Base-by-base conservation (phyloP, 306 rosid genomes). In the Delonix regia region DNA sequence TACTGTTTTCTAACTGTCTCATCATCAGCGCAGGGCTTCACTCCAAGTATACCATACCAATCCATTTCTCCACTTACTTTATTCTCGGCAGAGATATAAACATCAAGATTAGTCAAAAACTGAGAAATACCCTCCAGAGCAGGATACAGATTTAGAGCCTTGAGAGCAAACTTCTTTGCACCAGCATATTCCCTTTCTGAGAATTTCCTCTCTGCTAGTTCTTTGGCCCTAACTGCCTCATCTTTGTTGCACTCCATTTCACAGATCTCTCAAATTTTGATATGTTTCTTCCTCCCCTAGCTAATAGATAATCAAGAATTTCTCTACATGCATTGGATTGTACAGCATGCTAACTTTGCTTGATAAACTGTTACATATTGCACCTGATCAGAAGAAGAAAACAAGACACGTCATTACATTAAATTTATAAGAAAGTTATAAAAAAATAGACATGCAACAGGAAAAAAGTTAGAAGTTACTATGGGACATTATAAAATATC, bases 191-290 rank as follows among this genome's bases (percentile, higher is more conserved):
- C 85, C 72, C 73, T 85, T 49, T 83, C 92, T 15, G 83, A 65
- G 63, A 93, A 86, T 76, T 89, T 90, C 83, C 66, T 89, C 86
- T 87, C 97, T 16, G 97, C 92, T 81, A 89, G 85, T 64, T 87
- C 96, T 88, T 86, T 90, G 49, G 92, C 92, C 82, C 90, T 89
- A 66, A 67, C 74, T 56, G 97, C 97, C 83, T 93, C 97, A 82
- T 87, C 94, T 75, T 80, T 90, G 81, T 89, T 89, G 89, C 91
- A 87, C 72, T 93, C 96, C 97, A 93, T 33, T 45, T 65, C 77
- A 34, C 75, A 25, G 75, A 24, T 36, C 75, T 44, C 62, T 63
- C 65, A 12, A 70, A 67, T 76, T 36, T 59, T 53, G 19, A 51
- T 59, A 47, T 22, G 45, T 42, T 38, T 76, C 67, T 69, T 70